A percentile compares a stretch with the other conserved stretches of the same genome.
Conservation (phyloP, 1,284 basidiomycete species). For the Malassezia sympodialis region DNA sequence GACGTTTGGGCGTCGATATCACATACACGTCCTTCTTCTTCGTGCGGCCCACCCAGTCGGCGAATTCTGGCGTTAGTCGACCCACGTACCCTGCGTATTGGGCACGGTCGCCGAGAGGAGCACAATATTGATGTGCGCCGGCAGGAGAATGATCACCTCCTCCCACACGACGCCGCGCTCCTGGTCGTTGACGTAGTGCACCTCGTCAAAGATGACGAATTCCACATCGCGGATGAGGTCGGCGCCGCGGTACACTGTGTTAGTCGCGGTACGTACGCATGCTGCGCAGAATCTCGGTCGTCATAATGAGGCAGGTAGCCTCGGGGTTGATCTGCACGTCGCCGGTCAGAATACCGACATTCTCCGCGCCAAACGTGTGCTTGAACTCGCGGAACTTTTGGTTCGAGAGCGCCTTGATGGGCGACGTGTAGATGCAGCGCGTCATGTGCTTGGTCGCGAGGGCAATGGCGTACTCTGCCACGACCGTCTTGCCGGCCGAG, state of each 20-base stretch:
- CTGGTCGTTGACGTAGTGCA: slow-evolving; percentile 98
- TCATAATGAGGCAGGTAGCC: slow-evolving; percentile 79
- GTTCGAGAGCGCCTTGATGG: slow-evolving; percentile 96
- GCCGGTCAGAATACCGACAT: slow-evolving; percentile 92
- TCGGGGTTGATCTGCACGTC: slow-evolving; percentile 99
- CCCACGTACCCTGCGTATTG: slow-evolving; percentile 60
- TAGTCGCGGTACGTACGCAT: slow-evolving; percentile 55
- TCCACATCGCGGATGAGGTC: slow-evolving; percentile 97
- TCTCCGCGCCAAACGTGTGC: slow-evolving; percentile 79
- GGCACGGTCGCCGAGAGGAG: slow-evolving; percentile 94
- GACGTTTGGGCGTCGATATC: slow-evolving; percentile 89
- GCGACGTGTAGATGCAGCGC: slow-evolving; percentile 93
- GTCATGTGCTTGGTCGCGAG: slow-evolving; percentile 98
- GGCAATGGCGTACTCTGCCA: slow-evolving; percentile 96
- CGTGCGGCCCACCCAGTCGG: slow-evolving; percentile 97
- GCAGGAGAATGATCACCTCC: slow-evolving; percentile 76
- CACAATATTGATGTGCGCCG: slow-evolving; percentile 51
- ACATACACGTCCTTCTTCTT: slow-evolving; percentile 99
- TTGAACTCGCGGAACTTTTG: slow-evolving; percentile 99
- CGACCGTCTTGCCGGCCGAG: slow-evolving; percentile 97
- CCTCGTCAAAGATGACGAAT: slow-evolving; percentile 99
- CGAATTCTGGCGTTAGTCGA: slow-evolving; percentile 61
- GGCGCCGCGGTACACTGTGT: slow-evolving; percentile 57
- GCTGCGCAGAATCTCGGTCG: slow-evolving; percentile 91
- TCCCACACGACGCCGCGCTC: slow-evolving; percentile 99